Percentiles rank a stretch among this genome's conserved stretches.
These are phyloP conservation scores for Penicillium sp. DNA, from an alignment of 2,329 filamentous ascomycete genomes.

Conservation along the genomic window DNA sequence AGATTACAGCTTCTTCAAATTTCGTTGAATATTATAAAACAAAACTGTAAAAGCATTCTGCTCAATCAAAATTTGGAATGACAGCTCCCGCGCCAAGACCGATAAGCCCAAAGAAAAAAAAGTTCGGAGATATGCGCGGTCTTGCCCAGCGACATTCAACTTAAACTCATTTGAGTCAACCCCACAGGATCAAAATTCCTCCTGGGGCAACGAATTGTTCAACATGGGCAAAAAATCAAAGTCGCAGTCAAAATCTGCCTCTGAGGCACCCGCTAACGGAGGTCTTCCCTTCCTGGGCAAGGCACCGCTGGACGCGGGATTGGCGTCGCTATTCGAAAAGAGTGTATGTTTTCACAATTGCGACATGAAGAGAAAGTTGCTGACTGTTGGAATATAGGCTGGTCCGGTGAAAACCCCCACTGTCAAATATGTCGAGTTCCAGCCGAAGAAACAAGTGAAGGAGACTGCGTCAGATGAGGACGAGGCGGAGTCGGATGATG, in stretches of 20 bases:
- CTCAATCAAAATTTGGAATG: too few species aligned
- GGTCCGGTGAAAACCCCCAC: slow-evolving; percentile 44
- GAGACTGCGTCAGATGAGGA: slow-evolving; percentile 32
- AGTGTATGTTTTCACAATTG: slow-evolving; percentile 60
- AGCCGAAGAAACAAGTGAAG: slow-evolving; percentile 21
- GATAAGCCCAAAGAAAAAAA: slow-evolving; percentile 31
- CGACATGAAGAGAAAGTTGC: background rate
- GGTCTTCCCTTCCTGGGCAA: slow-evolving; percentile 53
- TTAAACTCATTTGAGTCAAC: slow-evolving; percentile 10
- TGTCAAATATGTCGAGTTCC: slow-evolving; percentile 22
- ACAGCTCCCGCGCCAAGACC: slow-evolving; percentile 25
- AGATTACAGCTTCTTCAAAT: too few species aligned
- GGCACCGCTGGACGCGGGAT: slow-evolving; percentile 66
- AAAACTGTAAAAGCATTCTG: too few species aligned
- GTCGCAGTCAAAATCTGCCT: slow-evolving; percentile 28
- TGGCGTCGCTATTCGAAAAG: slow-evolving; percentile 69
- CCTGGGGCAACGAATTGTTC: background rate
- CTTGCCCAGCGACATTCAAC: slow-evolving; percentile 11
- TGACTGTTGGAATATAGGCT: slow-evolving; percentile 30
- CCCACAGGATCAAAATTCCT: background rate
- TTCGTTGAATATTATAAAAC: too few species aligned
- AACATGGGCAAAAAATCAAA: slow-evolving; percentile 41
- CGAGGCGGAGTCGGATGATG: slow-evolving; percentile 34
- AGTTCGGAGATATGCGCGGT: slow-evolving; percentile 23
- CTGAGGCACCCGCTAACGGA: slow-evolving; percentile 16